Conservation (phyloP, 495 filamentous ascomycete species). For the Neurospora sp. region DNA sequence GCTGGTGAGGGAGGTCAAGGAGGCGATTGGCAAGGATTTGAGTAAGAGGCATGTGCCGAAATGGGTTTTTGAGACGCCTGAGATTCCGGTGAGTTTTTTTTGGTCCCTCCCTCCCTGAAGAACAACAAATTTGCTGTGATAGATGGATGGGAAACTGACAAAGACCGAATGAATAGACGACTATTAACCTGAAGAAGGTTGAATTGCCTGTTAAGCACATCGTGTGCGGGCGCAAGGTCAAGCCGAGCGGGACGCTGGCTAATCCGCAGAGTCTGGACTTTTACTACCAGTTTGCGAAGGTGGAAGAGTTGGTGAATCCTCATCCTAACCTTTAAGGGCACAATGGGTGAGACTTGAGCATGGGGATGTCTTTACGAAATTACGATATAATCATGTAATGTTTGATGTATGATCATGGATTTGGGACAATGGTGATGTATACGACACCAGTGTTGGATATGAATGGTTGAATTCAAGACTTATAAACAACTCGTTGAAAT, state of each 20-base stretch:
- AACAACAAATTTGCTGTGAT: too few relatives aligned
- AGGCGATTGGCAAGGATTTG: constrained; percentile 49
- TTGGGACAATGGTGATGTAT: neutral
- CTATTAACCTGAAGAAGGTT: constrained; percentile 79
- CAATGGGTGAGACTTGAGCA: neutral
- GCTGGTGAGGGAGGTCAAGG: constrained; percentile 53
- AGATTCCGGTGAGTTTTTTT: constrained; percentile 58
- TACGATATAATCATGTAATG: neutral
- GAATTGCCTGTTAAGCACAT: constrained; percentile 81
- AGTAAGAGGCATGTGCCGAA: constrained; percentile 67
- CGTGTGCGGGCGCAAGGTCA: constrained; percentile 62
- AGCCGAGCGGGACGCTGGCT: constrained; percentile 64
- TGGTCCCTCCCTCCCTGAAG: too few relatives aligned
- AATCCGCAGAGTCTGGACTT: constrained; percentile 66
- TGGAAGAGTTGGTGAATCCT: constrained; percentile 48
- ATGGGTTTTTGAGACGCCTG: constrained; percentile 68
- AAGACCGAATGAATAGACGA: constrained; percentile 40
- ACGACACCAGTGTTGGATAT: neutral
- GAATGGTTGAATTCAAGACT: neutral
- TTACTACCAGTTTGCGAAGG: constrained; percentile 72
- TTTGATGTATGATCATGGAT: neutral
- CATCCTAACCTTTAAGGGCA: neutral
- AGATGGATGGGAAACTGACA: neutral
- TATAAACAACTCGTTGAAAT: neutral
- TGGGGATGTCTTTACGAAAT: neutral